phyloP scores from a whole-genome alignment of 495 filamentous ascomycete genomes.

The Neurospora sp. region DNA sequence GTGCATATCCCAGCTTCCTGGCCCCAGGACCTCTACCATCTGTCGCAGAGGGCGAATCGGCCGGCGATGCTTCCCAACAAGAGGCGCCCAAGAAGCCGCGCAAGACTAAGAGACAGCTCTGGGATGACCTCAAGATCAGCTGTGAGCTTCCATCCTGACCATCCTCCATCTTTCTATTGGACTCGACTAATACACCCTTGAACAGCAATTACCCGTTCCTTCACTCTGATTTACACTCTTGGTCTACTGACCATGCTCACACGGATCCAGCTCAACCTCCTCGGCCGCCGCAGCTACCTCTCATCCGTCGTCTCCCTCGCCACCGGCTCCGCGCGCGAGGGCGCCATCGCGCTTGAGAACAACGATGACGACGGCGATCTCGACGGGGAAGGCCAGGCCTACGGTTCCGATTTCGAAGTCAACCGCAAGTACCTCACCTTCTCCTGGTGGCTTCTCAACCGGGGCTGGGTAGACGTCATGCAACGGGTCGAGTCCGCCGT shows the following conservation, averaged over 20 bases:
- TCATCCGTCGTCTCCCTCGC: slow-evolving; percentile 88
- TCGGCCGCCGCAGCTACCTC: slow-evolving; percentile 88
- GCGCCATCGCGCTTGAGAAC: slow-evolving; percentile 74
- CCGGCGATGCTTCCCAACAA: slow-evolving; percentile 17
- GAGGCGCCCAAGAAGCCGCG: slow-evolving; percentile 39
- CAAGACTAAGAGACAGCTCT: slow-evolving; percentile 84
- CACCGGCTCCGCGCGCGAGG: slow-evolving; percentile 45
- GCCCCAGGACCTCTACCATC: slow-evolving; percentile 33
- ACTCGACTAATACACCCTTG: slow-evolving; percentile 14
- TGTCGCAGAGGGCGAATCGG: slow-evolving; percentile 25
- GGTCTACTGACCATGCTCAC: slow-evolving; percentile 86
- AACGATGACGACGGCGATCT: slow-evolving; percentile 82
- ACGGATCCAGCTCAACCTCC: slow-evolving; percentile 91
- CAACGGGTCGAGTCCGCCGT: slow-evolving; percentile 69
- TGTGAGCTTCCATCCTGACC: slow-evolving; percentile 44
- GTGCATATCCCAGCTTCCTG: slow-evolving; percentile 58
- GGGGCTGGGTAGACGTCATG: slow-evolving; percentile 76
- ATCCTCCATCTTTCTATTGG: background rate
- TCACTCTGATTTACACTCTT: slow-evolving; percentile 85
- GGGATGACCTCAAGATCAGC: slow-evolving; percentile 95
- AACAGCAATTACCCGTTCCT: slow-evolving; percentile 77
- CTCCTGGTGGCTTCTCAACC: slow-evolving; percentile 95
- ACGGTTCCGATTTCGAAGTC: slow-evolving; percentile 87
- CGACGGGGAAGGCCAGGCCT: slow-evolving; percentile 63
- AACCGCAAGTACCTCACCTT: slow-evolving; percentile 91